Evolutionary conservation across 257 asterid genomes (phyloP), one percentile per base, ranked within the genome.

Genomic region (Solanum corneliomulleri): DNA sequence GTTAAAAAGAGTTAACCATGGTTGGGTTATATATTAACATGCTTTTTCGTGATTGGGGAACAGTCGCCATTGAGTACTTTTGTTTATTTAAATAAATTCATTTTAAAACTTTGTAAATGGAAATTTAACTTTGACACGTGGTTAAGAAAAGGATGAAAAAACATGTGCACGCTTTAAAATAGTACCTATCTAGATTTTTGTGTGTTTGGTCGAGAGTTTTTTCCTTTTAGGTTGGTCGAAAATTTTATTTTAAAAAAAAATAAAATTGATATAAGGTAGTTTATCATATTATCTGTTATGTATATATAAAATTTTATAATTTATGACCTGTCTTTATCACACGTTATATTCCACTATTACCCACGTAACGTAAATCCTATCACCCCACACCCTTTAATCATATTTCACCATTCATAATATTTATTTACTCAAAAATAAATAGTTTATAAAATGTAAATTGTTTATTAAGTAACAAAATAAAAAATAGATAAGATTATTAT

Each of bases 1-100:
- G 86, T 91, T 86, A 77, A 91, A 49, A 90, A 68, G 5, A 2
- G 16, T 85, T 92, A 93, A 95, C 96, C 96, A 86, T 92, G 94
- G 98, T 95, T 91, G 86, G 89, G 92, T 88, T 92, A 42, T 37
- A 58, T 56, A 74, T 7, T 27, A 64, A 71, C 76, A 68, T 64
- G 87, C 13, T 66, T 84, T 84, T 68, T 84, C 21, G 86, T 33
- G 86, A 75, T 13, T 42, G 86, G 74, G 91, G 60, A 82, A 89
- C 47, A 89, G 93, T 90, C 91, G 92, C 92, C 94, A 88, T 88
- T 91, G 86, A 75, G 88, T 86, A 83, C 75, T 70, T 88, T 76
- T 31, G 0, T 42, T 44, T 83, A 7, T 18, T 69, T 25, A 62
- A 11, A 1, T 13, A 13, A 12, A 29, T 37, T 85, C 2, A 68